Percentiles rank a stretch among this genome's conserved stretches.
Conservation (phyloP, 2,329 filamentous ascomycete genomes). For the Scedosporium minutisporum region DNA sequence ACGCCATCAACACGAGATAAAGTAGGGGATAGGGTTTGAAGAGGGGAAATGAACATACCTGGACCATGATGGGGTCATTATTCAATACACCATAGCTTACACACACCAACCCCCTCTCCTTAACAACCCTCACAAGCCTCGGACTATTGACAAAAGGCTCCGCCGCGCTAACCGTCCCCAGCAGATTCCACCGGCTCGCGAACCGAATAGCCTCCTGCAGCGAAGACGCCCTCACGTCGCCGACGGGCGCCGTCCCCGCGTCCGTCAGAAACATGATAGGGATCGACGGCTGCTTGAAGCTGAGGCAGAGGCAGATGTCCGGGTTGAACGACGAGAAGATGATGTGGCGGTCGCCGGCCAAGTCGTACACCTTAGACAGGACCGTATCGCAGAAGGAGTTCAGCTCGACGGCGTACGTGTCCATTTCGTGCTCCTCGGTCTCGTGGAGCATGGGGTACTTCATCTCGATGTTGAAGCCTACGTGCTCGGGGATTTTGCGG, state of each 20-base stretch:
- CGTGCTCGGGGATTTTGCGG: constrained; percentile 65
- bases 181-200: constrained; percentile 84
- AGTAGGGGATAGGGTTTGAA: not conserved
- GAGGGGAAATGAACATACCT: constrained; percentile 46
- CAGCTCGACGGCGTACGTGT: constrained; percentile 87
- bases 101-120: constrained; percentile 87
- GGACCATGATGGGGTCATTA: constrained; percentile 76
- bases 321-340: constrained; percentile 98
- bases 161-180: constrained; percentile 84
- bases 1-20: not conserved
- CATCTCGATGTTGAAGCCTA: constrained; percentile 98
- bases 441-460: constrained; percentile 99
- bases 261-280: constrained; percentile 93
- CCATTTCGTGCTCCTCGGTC: constrained; percentile 91
- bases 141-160: constrained; percentile 85
- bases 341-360: constrained; percentile 74
- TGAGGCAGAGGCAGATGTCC: constrained; percentile 86
- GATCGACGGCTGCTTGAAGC: constrained; percentile 95
- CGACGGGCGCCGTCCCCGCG: constrained; percentile 69
- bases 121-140: constrained; percentile 80
- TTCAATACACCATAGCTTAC: constrained; percentile 90
- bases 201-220: constrained; percentile 94
- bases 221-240: constrained; percentile 82
- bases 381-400: constrained; percentile 96
- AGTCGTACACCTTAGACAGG: constrained; percentile 78